Evolutionary conservation across 768 basidiomycete species (phyloP).

Genomic region (Suillus americanus): DNA sequence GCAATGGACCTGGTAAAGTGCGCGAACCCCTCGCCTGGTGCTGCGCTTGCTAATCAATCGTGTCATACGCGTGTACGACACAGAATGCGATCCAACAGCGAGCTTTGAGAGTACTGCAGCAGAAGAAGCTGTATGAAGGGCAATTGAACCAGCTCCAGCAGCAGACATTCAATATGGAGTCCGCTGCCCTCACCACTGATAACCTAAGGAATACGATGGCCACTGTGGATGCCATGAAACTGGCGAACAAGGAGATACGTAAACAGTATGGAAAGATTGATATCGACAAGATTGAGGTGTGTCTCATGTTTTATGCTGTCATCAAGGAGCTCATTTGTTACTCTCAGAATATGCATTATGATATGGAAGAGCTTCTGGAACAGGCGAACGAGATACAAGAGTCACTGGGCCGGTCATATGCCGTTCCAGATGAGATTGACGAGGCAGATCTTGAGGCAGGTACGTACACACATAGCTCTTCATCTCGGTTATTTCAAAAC

Average conservation of each 20-base stretch:
- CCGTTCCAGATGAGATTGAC: conserved; percentile 95
- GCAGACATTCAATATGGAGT: conserved; percentile 99
- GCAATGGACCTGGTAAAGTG: conserved; percentile 95
- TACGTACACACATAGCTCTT: conserved; percentile 31
- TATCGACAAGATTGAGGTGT: conserved; percentile 96
- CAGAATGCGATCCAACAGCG: conserved; percentile 92
- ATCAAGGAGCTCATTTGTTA: background rate
- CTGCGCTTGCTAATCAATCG: background rate
- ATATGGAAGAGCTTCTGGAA: conserved; percentile 97
- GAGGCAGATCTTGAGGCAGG: conserved; percentile 98
- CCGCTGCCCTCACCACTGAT: conserved; percentile 92
- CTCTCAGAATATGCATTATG: conserved; percentile 85
- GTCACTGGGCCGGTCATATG: conserved; percentile 88
- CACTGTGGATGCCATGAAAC: conserved; percentile 94
- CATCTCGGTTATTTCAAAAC: conserved; percentile 6
- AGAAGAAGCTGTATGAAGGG: conserved; percentile 94
- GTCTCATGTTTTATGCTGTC: conserved; percentile 17
- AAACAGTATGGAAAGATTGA: conserved; percentile 98
- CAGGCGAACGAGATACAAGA: conserved; percentile 99
- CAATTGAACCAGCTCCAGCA: conserved; percentile 90
- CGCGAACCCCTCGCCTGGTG: conserved; percentile 12
- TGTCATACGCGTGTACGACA: background rate
- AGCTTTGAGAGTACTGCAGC: conserved; percentile 90
- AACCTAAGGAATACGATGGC: conserved; percentile 99
- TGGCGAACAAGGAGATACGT: conserved; percentile 93